Percentiles rank a stretch among this genome's conserved stretches.
Conservation (phyloP, 257 asterid genomes). For the Solanum okadae region DNA sequence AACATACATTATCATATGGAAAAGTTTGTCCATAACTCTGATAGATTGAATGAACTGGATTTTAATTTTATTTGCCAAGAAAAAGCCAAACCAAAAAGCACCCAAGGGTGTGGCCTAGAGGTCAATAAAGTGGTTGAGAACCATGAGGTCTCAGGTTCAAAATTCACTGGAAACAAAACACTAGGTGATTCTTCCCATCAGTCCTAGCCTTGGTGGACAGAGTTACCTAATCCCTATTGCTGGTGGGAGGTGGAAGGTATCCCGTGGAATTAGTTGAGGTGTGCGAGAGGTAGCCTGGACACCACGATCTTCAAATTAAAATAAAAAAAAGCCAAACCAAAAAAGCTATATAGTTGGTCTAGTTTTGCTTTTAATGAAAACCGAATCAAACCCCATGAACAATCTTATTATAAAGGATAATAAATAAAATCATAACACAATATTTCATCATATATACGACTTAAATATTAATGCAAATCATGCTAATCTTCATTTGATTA, state of each 20-base stretch:
- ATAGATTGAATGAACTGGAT: not conserved
- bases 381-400: not conserved
- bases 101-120: not conserved
- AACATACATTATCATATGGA: not conserved
- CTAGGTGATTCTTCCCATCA: not conserved
- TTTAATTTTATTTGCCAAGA: not conserved
- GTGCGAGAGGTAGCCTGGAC: not conserved
- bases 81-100: not conserved
- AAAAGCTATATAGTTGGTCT: too few species aligned
- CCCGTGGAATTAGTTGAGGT: accelerated
- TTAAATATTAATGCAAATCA: not conserved
- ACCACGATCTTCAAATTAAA: not conserved
- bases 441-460: not conserved
- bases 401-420: not conserved
- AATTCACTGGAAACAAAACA: not conserved
- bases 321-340: not conserved
- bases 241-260: not conserved
- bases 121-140: not conserved
- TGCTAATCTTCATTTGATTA: not conserved
- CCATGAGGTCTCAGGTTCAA: too few species aligned
- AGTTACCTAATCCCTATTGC: not conserved
- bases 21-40: not conserved
- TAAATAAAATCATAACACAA: not conserved
- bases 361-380: not conserved
- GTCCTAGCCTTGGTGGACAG: not conserved